A percentile compares a stretch with the other conserved stretches of the same genome.
These are phyloP conservation scores for Penicilliopsis zonata DNA, from an alignment of 495 filamentous ascomycete genomes.

Conservation along the genomic window DNA sequence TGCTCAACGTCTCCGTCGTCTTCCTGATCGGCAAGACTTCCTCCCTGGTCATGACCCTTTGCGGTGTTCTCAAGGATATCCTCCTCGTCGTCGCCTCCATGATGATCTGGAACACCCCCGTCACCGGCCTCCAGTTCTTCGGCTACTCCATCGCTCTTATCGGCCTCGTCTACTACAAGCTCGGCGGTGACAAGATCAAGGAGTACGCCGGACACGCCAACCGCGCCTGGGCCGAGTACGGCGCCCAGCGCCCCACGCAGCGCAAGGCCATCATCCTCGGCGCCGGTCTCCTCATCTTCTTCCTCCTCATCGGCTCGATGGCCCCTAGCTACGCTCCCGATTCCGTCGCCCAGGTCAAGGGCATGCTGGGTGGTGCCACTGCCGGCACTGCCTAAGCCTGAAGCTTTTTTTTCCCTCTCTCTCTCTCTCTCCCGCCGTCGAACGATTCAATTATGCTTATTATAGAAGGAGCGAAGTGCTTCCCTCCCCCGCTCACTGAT, in stretches of 20 bases:
- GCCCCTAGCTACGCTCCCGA: constrained; percentile 34
- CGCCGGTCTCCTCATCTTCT: constrained; percentile 45
- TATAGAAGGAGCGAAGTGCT: no score
- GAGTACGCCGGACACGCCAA: constrained; percentile 57
- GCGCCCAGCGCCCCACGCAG: constrained; percentile 55
- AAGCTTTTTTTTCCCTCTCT: constrained; percentile 1
- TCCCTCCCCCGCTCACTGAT: no score
- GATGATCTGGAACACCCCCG: constrained; percentile 75
- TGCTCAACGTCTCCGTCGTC: constrained; percentile 87
- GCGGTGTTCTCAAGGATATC: constrained; percentile 97
- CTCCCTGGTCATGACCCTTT: constrained; percentile 90
- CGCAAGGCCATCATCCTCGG: constrained; percentile 66
- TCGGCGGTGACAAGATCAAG: constrained; percentile 75
- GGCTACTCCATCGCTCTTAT: constrained; percentile 85
- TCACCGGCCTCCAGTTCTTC: constrained; percentile 78
- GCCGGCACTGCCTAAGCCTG: constrained; percentile 22
- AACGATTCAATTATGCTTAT: no score
- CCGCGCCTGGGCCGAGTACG: constrained; percentile 78
- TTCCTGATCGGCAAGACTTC: constrained; percentile 90
- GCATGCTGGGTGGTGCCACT: constrained; percentile 29
- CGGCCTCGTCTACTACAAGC: constrained; percentile 95
- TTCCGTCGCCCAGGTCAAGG: constrained; percentile 26
- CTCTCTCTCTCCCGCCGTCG: no score
- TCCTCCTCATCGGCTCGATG: constrained; percentile 56
- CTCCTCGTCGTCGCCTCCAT: constrained; percentile 85